Evolutionary conservation across 257 asterid species (phyloP).

Genomic region (Nicotiana noctiflora): DNA sequence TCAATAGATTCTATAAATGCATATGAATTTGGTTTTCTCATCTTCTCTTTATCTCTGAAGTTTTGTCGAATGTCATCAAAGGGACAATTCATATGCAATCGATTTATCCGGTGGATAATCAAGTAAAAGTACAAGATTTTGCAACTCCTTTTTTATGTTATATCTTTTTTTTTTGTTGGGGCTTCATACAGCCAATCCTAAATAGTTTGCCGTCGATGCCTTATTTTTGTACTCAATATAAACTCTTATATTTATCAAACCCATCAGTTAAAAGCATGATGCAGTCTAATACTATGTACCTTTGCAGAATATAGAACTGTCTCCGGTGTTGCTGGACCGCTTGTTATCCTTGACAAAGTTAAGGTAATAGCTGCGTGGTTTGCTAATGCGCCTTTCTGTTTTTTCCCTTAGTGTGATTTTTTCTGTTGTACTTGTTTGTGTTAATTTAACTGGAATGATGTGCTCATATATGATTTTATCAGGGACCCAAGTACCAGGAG

Average conservation of each 20-base stretch:
- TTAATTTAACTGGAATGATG: conserved; percentile 5
- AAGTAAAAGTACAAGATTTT: not conserved
- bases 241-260: not conserved
- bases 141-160: not conserved
- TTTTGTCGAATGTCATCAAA: not conserved
- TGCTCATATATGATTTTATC: conserved; percentile 18
- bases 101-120: not conserved
- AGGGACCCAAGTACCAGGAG: conserved; percentile 99
- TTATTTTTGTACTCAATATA: not conserved
- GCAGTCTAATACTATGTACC: not conserved
- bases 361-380: conserved; percentile 46
- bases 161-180: not conserved
- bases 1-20: not conserved
- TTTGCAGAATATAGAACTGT: conserved; percentile 94
- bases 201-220: not conserved
- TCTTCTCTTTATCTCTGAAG: not conserved
- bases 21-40: not conserved
- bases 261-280: not conserved
- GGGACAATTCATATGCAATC: not conserved
- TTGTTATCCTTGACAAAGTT: conserved; percentile 96
- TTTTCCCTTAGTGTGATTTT: not conserved
- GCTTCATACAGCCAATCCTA: not conserved
- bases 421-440: conserved; percentile 1
- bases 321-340: conserved; percentile 98
- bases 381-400: not conserved